Percentiles rank a stretch among this genome's conserved stretches.
These are phyloP conservation scores for Amanita muscaria DNA, from an alignment of 768 basidiomycete species.

Conservation along the genomic window DNA sequence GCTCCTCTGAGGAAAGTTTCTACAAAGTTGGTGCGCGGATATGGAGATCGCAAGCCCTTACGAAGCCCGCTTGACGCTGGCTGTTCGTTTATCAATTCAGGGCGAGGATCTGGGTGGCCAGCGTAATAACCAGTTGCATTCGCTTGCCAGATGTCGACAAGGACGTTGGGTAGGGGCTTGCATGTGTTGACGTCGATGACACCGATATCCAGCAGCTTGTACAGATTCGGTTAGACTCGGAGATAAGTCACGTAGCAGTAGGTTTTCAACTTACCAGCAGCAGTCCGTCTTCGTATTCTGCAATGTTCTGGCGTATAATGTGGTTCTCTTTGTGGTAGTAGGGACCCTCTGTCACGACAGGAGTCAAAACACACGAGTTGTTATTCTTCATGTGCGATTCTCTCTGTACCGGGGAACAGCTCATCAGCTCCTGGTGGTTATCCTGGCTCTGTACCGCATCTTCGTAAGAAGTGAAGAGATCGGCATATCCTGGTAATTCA, in stretches of 20 bases:
- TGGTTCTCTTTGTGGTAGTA: constrained; percentile 44
- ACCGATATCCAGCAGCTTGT: constrained; percentile 47
- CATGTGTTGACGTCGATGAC: constrained; percentile 53
- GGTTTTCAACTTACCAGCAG: constrained; percentile 28
- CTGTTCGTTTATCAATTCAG: constrained; percentile 32
- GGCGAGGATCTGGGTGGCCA: constrained; percentile 41
- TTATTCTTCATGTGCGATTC: constrained; percentile 43
- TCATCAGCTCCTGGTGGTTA: constrained; percentile 30
- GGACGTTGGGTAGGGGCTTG: constrained; percentile 42
- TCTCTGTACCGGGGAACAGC: constrained; percentile 33
- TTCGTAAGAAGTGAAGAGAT: constrained; percentile 34
- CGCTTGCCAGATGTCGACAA: constrained; percentile 54
- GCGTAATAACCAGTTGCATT: constrained; percentile 49
- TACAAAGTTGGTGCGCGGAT: constrained; percentile 31
- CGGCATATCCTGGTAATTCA: constrained; percentile 28
- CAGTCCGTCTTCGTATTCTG: constrained; percentile 42
- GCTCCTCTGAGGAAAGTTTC: constrained; percentile 46
- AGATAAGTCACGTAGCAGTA: too few relatives aligned
- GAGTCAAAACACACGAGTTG: constrained; percentile 45
- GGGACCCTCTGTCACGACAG: constrained; percentile 46
- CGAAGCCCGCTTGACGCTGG: constrained; percentile 40
- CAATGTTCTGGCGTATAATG: constrained; percentile 45
- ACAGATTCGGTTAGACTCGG: neutral
- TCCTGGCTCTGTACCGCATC: constrained; percentile 19
- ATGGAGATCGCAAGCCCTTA: constrained; percentile 33